A percentile compares a stretch with the other conserved stretches of the same genome.
Conservation (phyloP, 139 green algal species). For the Parachlorella kessleri region DNA sequence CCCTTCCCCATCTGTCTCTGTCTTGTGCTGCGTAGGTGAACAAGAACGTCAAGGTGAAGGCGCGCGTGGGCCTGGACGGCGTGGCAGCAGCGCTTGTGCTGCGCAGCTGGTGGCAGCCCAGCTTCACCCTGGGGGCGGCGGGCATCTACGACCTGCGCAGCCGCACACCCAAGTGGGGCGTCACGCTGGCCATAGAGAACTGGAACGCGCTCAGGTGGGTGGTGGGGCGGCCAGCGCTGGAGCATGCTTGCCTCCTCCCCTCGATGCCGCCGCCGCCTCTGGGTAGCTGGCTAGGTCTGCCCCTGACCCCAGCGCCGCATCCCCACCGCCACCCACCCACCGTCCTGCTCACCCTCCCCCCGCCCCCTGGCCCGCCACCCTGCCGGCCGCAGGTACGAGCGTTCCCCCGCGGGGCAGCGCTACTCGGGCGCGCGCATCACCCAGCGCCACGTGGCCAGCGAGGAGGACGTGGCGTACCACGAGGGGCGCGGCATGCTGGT, state of each 20-base stretch:
- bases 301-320: too few species aligned
- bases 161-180: constrained; percentile 33
- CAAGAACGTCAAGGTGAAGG: constrained; percentile 85
- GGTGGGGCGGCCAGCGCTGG: too few species aligned
- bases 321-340: too few species aligned
- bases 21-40: constrained; percentile 76
- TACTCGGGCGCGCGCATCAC: constrained; percentile 60
- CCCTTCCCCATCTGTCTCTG: too few species aligned
- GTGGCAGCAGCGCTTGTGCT: constrained; percentile 45
- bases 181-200: constrained; percentile 63
- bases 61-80: constrained; percentile 43
- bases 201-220: constrained; percentile 23
- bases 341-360: too few species aligned
- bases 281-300: too few species aligned
- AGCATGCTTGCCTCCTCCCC: too few species aligned
- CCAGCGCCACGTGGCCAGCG: constrained; percentile 75
- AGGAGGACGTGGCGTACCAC: constrained; percentile 65
- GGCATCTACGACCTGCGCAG: constrained; percentile 25
- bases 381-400: constrained; percentile 48
- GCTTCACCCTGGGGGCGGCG: constrained; percentile 44
- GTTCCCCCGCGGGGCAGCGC: constrained; percentile 26
- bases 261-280: too few species aligned
- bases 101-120: constrained; percentile 70
- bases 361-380: constrained; percentile 38
- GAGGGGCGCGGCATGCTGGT: constrained; percentile 62